Conservation (phyloP, 2,329 filamentous ascomycete species). For the Colletotrichum shisoi region DNA sequence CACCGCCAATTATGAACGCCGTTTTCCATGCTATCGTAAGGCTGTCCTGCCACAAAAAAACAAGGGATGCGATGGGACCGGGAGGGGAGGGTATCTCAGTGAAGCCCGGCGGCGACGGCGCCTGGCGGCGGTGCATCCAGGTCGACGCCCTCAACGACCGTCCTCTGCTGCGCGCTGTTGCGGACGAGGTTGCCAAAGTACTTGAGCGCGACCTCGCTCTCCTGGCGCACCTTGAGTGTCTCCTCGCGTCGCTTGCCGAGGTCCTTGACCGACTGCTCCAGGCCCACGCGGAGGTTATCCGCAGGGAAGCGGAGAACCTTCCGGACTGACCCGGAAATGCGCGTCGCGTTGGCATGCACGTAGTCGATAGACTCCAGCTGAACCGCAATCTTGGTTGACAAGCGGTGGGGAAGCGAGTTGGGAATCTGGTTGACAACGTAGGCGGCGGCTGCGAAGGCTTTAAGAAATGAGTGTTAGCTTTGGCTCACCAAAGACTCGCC, state of each 20-base stretch:
- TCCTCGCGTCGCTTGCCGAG: slow-evolving; percentile 80
- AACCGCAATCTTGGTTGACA: slow-evolving; percentile 82
- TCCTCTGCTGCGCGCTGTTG: slow-evolving; percentile 63
- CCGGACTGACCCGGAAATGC: slow-evolving; percentile 85
- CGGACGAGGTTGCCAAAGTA: slow-evolving; percentile 89
- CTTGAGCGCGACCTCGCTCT: slow-evolving; percentile 86
- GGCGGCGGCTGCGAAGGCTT: slow-evolving; percentile 76
- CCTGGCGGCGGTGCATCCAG: slow-evolving; percentile 61
- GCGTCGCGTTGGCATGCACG: slow-evolving; percentile 83
- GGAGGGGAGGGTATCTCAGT: slow-evolving; percentile 7
- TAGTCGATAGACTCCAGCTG: slow-evolving; percentile 88
- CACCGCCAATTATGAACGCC: slow-evolving; percentile 33
- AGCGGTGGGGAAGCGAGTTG: slow-evolving; percentile 82
- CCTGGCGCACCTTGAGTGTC: slow-evolving; percentile 78
- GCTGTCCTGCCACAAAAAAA: slow-evolving; percentile 33
- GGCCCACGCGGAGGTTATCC: slow-evolving; percentile 81
- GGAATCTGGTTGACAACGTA: slow-evolving; percentile 90
- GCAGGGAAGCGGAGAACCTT: slow-evolving; percentile 88
- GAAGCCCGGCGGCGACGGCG: slow-evolving; percentile 31
- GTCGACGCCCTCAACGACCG: slow-evolving; percentile 61
- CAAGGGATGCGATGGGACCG: slow-evolving; percentile 25
- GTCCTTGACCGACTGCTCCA: slow-evolving; percentile 86
- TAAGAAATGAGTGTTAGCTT: slow-evolving; percentile 46
- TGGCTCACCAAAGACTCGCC: slow-evolving; percentile 30
- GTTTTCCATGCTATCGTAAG: slow-evolving; percentile 38